These are phyloP conservation scores for Pythium angustatum DNA, from an alignment of 352 stramenopile species.

Conservation along the genomic window DNA sequence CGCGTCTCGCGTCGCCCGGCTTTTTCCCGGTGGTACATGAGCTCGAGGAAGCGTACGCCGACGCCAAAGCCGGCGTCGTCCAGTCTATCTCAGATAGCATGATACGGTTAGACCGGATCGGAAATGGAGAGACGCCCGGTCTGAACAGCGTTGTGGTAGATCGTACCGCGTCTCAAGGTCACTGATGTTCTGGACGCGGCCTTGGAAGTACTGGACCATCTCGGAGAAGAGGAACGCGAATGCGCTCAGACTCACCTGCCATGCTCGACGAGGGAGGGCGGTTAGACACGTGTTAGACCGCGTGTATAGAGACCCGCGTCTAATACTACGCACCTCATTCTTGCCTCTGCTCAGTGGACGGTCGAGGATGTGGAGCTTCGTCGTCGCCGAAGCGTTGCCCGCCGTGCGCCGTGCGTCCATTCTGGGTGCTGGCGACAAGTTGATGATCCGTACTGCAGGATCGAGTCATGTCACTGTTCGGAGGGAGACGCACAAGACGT, in stretches of 20 bases:
- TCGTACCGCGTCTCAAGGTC: constrained; percentile 90
- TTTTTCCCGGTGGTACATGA: constrained; percentile 89
- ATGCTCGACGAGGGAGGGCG: not conserved
- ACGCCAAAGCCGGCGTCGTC: constrained; percentile 95
- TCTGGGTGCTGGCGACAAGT: not conserved
- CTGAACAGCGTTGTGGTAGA: not conserved
- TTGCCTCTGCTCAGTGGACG: constrained; percentile 77
- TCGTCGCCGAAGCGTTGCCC: constrained; percentile 53
- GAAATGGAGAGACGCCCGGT: too few species aligned
- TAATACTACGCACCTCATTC: constrained; percentile 45
- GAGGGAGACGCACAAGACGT: not conserved
- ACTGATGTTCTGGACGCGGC: constrained; percentile 93
- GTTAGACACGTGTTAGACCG: too few species aligned
- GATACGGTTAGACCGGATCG: too few species aligned
- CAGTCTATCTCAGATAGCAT: constrained; percentile 61
- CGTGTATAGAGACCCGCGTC: not conserved
- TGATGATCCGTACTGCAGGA: not conserved
- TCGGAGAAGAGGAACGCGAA: constrained; percentile 98
- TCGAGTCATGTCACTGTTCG: not conserved
- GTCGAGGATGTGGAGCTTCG: constrained; percentile 77
- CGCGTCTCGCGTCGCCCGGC: constrained; percentile 76
- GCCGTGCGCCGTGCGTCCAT: constrained; percentile 58
- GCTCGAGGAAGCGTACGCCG: constrained; percentile 94
- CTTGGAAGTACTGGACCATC: constrained; percentile 98
- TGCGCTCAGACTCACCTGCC: constrained; percentile 90